Evolutionary conservation across 2,329 filamentous ascomycete species (phyloP).

Genomic region (Arthrobotrys sphaeroides): DNA sequence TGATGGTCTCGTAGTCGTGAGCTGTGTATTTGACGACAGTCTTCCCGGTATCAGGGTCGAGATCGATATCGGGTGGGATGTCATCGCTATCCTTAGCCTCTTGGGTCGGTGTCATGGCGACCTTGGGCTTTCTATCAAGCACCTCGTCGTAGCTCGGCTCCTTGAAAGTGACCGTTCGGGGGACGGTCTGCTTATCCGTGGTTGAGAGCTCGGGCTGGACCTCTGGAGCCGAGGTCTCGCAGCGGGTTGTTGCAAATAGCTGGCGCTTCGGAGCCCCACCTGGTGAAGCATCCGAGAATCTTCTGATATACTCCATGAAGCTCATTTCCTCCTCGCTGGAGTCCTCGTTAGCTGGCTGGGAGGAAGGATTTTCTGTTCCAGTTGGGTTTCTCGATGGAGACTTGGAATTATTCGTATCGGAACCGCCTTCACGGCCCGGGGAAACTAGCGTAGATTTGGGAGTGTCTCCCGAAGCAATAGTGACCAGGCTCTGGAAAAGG

Average conservation of each 20-base stretch:
- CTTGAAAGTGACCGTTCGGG: conserved; percentile 24
- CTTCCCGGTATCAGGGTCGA: neutral
- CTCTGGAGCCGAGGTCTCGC: neutral
- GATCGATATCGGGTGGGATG: neutral
- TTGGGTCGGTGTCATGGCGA: neutral
- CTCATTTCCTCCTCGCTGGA: conserved; percentile 46
- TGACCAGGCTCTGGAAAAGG: conserved; percentile 29
- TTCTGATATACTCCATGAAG: conserved; percentile 44
- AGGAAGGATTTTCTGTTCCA: neutral
- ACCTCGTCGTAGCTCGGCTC: neutral
- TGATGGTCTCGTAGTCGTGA: conserved; percentile 39
- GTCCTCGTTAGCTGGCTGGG: neutral
- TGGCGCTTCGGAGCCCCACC: neutral
- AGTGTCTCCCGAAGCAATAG: conserved; percentile 25
- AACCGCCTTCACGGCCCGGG: neutral
- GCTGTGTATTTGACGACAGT: conserved; percentile 6
- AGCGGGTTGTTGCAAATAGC: neutral
- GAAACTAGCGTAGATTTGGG: neutral
- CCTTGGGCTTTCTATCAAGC: neutral
- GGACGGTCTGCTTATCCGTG: neutral
- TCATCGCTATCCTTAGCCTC: neutral
- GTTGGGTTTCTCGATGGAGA: neutral
- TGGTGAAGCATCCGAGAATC: conserved; percentile 32
- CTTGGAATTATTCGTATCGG: neutral
- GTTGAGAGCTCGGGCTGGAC: neutral